These are phyloP conservation scores for Suillus hirtellus DNA, from an alignment of 768 basidiomycete genomes.

Conservation along the genomic window DNA sequence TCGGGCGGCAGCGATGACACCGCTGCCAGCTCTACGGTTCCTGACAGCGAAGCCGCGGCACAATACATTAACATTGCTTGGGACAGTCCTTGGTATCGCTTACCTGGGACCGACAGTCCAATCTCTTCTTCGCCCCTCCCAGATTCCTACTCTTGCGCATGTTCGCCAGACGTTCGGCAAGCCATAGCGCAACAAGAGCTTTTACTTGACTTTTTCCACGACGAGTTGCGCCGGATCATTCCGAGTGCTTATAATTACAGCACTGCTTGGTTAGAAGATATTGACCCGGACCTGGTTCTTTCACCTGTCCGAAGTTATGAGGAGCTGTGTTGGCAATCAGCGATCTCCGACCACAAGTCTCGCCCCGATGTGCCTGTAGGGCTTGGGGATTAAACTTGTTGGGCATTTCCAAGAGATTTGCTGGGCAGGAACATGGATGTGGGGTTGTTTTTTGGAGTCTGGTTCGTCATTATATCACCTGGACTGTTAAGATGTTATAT, in stretches of 20 bases:
- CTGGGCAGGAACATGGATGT: neutral
- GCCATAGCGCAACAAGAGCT: slow-evolving; percentile 34
- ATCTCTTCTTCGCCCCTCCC: slow-evolving; percentile 23
- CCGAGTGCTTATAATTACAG: slow-evolving; percentile 22
- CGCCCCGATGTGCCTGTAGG: slow-evolving; percentile 31
- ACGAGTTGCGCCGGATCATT: slow-evolving; percentile 28
- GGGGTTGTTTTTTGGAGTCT: neutral
- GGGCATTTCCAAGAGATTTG: slow-evolving; percentile 16
- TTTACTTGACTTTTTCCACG: slow-evolving; percentile 33
- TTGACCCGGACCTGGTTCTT: slow-evolving; percentile 31
- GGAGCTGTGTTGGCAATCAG: slow-evolving; percentile 32
- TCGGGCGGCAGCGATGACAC: slow-evolving; percentile 25
- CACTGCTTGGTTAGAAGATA: slow-evolving; percentile 27
- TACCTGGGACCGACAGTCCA: slow-evolving; percentile 28
- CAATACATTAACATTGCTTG: slow-evolving; percentile 42
- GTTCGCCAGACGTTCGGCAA: slow-evolving; percentile 34
- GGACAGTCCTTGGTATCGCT: slow-evolving; percentile 41
- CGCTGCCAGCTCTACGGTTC: slow-evolving; percentile 18
- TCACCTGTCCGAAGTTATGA: slow-evolving; percentile 30
- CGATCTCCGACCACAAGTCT: slow-evolving; percentile 24
- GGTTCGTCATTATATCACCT: neutral
- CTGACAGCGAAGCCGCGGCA: slow-evolving; percentile 28
- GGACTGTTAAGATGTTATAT: neutral
- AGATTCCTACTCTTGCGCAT: slow-evolving; percentile 25
- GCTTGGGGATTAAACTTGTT: slow-evolving; percentile 25